These are phyloP conservation scores for Lanmaoa rubissima DNA, from an alignment of 768 basidiomycete genomes.

Conservation along the genomic window DNA sequence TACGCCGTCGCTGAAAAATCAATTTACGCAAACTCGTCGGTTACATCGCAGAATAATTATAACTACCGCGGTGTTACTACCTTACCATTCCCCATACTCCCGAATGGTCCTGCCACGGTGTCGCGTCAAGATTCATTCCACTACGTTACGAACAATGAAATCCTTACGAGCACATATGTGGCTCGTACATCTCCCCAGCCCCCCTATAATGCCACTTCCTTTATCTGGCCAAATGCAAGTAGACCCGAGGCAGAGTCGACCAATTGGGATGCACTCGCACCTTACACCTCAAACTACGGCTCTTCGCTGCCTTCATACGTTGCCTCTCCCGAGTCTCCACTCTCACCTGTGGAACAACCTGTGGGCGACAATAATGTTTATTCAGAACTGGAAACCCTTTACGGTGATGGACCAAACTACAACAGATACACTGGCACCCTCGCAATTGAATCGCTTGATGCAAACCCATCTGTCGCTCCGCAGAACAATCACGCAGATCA, in stretches of 20 bases:
- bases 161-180: no score
- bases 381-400: not conserved
- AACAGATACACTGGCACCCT: not conserved
- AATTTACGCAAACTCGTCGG: not conserved
- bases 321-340: not conserved
- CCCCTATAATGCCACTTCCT: not conserved
- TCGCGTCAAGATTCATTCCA: not conserved
- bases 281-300: not conserved
- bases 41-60: not conserved
- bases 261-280: not conserved
- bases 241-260: not conserved
- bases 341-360: not conserved
- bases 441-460: not conserved
- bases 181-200: no score
- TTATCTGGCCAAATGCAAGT: not conserved
- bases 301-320: not conserved
- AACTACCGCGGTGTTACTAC: not conserved
- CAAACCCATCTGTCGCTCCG: not conserved
- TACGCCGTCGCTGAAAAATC: not conserved
- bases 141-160: not conserved
- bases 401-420: not conserved
- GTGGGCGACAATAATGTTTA: not conserved
- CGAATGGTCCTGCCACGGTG: not conserved
- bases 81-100: no score
- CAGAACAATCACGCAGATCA: not conserved